Percentiles rank a stretch among this genome's conserved stretches.
These are phyloP conservation scores for Phytophthora vignae DNA, from an alignment of 352 stramenopile genomes.

Conservation along the genomic window DNA sequence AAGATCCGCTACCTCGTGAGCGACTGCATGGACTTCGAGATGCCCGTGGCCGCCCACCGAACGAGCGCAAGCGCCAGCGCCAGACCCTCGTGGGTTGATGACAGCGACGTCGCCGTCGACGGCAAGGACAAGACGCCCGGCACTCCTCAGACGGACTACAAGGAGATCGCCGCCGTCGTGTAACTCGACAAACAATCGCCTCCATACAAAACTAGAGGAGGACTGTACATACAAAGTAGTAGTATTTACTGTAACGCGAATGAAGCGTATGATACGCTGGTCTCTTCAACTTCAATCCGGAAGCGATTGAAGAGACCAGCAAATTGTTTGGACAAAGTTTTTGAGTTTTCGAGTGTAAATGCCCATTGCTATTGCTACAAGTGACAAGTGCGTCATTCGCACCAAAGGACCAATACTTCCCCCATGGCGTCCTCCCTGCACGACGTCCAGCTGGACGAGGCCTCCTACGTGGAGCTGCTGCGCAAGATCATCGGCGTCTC, in stretches of 20 bases:
- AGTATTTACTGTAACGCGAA: conserved; percentile 31
- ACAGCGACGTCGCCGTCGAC: conserved; percentile 7
- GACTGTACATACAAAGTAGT: conserved; percentile 11
- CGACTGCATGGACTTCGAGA: conserved; percentile 65
- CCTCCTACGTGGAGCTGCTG: conserved; percentile 86
- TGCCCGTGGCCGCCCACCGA: conserved; percentile 37
- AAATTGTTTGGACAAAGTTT: neutral
- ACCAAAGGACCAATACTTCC: conserved; percentile 52
- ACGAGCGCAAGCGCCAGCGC: conserved; percentile 19
- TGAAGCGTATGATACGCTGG: conserved; percentile 1
- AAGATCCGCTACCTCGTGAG: conserved; percentile 66
- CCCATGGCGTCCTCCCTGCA: conserved; percentile 45
- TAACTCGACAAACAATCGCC: conserved; percentile 8
- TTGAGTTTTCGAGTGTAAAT: too few species aligned
- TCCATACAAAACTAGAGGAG: neutral
- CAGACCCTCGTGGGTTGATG: conserved; percentile 42
- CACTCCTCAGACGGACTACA: conserved; percentile 38
- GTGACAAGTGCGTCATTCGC: too few species aligned
- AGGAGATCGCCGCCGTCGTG: conserved; percentile 48
- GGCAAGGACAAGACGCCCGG: conserved; percentile 20
- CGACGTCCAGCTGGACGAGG: conserved; percentile 74
- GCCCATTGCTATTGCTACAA: too few species aligned
- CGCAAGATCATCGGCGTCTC: conserved; percentile 88
- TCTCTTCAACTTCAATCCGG: neutral
- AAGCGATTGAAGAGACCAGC: neutral